Base-by-base conservation (phyloP, 495 filamentous ascomycete genomes). In the Neurospora tetraspora region DNA sequence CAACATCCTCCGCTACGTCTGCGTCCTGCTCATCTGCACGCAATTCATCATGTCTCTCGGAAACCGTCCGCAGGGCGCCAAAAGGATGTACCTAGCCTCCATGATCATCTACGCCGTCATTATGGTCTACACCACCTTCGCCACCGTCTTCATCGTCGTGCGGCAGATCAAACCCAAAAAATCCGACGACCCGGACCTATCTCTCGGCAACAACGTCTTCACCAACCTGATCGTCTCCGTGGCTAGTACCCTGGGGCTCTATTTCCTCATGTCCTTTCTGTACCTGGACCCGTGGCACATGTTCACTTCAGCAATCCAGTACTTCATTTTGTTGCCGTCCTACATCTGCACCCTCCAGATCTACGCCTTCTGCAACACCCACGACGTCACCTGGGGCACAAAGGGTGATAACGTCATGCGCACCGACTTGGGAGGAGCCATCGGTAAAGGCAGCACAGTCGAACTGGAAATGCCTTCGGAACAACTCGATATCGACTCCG, bases 221-320 rank as follows among this genome's bases (percentile, higher is more conserved):
- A 93, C 94, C 69, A 98, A 98, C 83, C 87, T 99, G 38, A 93
- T 98, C 80, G 87, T 99, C 73, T 94, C 91, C n/a, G 92, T 91
- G 70, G 86, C 90, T 27, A 94, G 92, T 6, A 99, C 96, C 2
- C 82, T 98, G 43, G 96, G 96, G 1, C 86, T 99, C 2, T 98
- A 98, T 86, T 97, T 99, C 85, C 85, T 97, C 82, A 97, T 94
- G 88, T 92, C 89, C 73, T 96, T 98, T 85, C 81, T 99, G 37
- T 99, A 98, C 82, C 89, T 98, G 36, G 96, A 98, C 77, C 96
- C 96, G 0, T 99, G 96, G 96, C 96, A 99, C 85, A 97, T 99
- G 94, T 92, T 98, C 83, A 99, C 96, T 38, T 92, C 89, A 2
- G 90, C 92, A 0, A 87, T 87, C n/a, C 94, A 97, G 81, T 99